phyloP scores from a whole-genome alignment of 352 stramenopile genomes.

The Thalassiosira mediterranea region DNA sequence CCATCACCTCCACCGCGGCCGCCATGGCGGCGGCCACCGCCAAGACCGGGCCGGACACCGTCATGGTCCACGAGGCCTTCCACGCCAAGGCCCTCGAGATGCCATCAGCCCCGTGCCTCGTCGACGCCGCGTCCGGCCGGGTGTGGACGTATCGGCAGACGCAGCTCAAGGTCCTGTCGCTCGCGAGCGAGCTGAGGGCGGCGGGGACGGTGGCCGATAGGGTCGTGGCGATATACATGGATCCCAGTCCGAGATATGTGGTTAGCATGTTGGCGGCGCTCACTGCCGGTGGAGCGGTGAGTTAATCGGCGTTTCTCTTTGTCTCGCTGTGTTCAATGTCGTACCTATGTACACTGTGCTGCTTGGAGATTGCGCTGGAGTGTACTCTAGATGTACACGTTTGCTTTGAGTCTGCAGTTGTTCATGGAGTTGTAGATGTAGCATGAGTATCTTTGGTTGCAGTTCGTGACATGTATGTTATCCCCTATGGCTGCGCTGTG shows the following conservation, averaged over 20 bases:
- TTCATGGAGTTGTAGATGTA: too few relatives aligned
- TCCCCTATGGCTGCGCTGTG: too few relatives aligned
- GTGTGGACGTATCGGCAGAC: slow-evolving; percentile 37
- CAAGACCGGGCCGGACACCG: too few relatives aligned
- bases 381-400: too few relatives aligned
- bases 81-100: slow-evolving; percentile 74
- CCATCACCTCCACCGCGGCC: too few relatives aligned
- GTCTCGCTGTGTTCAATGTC: too few relatives aligned
- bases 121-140: slow-evolving; percentile 25
- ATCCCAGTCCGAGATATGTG: slow-evolving; percentile 91
- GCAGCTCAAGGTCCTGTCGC: slow-evolving; percentile 48
- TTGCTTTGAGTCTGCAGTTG: too few relatives aligned
- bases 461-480: too few relatives aligned
- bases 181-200: slow-evolving; percentile 44
- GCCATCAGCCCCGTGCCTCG: slow-evolving; percentile 62
- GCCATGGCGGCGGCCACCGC: too few relatives aligned
- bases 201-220: slow-evolving; percentile 26
- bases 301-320: slow-evolving; percentile 5
- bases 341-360: too few relatives aligned
- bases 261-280: slow-evolving; percentile 90
- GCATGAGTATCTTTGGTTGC: background rate
- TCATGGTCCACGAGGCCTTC: slow-evolving; percentile 42
- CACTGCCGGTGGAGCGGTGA: slow-evolving; percentile 84
- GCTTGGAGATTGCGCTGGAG: too few relatives aligned
- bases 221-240: slow-evolving; percentile 88